These are phyloP conservation scores for Mycena sp. DNA, from an alignment of 1,284 basidiomycete genomes.

Conservation along the genomic window DNA sequence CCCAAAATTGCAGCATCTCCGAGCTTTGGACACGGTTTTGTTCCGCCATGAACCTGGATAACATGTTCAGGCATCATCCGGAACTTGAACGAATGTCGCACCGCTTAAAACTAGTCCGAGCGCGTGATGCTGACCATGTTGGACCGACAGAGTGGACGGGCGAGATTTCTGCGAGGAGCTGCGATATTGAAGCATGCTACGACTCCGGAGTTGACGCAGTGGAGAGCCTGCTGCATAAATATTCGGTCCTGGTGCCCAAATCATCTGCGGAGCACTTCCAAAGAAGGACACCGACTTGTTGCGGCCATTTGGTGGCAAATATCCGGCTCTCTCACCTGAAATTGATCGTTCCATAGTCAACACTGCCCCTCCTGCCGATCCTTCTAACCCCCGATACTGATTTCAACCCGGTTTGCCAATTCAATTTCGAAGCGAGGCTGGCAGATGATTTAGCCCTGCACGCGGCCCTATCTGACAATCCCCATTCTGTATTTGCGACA, in stretches of 20 bases:
- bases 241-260: not conserved
- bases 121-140: slow-evolving; percentile 4
- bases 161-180: not conserved
- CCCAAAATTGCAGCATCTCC: slow-evolving; percentile 38
- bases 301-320: slow-evolving; percentile 12
- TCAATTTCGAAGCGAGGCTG: not conserved
- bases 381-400: not conserved
- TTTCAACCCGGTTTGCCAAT: not conserved
- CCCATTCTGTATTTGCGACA: not conserved
- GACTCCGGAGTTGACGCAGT: not conserved
- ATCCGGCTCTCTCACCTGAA: too few relatives aligned
- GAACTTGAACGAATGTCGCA: slow-evolving; percentile 20
- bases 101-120: slow-evolving; percentile 8
- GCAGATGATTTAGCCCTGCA: not conserved
- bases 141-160: not conserved
- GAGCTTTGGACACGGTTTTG: slow-evolving; percentile 42
- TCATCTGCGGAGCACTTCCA: slow-evolving; percentile 9
- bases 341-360: slow-evolving; percentile 16
- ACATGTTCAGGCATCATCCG: slow-evolving; percentile 27
- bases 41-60: slow-evolving; percentile 43
- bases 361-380: not conserved
- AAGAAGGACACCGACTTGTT: slow-evolving; percentile 3
- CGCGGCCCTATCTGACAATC: too few relatives aligned
- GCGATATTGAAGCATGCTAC: not conserved
- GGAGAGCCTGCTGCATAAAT: not conserved